Conservation (phyloP, 2,329 filamentous ascomycete genomes). For the Ophiosphaerella narmari region DNA sequence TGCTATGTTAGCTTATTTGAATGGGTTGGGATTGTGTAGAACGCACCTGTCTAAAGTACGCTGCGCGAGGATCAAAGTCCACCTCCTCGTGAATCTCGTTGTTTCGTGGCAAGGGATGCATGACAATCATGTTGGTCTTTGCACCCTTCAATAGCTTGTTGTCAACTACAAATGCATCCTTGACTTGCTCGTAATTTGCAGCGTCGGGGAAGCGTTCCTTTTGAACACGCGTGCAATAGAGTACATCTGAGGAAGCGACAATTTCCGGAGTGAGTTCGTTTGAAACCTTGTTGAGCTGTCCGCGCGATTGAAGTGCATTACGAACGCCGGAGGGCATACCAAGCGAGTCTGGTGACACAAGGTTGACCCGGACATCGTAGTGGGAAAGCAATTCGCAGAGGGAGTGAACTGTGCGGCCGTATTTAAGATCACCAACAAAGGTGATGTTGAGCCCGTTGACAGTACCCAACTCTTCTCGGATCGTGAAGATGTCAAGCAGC, state of each 20-base stretch:
- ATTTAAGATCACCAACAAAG: conserved; percentile 89
- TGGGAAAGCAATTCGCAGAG: conserved; percentile 91
- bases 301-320: conserved; percentile 71
- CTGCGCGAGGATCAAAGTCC: conserved; percentile 93
- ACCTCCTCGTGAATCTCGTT: conserved; percentile 94
- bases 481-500: conserved; percentile 96
- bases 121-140: conserved; percentile 89
- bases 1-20: conserved; percentile 48
- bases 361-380: conserved; percentile 93
- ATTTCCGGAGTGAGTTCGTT: conserved; percentile 85
- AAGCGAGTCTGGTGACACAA: conserved; percentile 82
- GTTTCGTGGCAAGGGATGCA: conserved; percentile 95
- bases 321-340: conserved; percentile 76
- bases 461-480: conserved; percentile 94
- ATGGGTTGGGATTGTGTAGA: background rate
- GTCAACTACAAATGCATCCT: conserved; percentile 87
- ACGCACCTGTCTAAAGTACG: conserved; percentile 98
- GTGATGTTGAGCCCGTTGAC: conserved; percentile 96
- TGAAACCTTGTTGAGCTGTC: conserved; percentile 77
- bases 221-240: conserved; percentile 97
- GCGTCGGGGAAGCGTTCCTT: conserved; percentile 90
- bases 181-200: conserved; percentile 81
- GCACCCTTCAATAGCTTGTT: conserved; percentile 88
- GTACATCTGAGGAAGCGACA: conserved; percentile 81
- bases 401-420: conserved; percentile 94